Evolutionary conservation across 2,329 filamentous ascomycete species (phyloP).

Genomic region (Nemania sp.): DNA sequence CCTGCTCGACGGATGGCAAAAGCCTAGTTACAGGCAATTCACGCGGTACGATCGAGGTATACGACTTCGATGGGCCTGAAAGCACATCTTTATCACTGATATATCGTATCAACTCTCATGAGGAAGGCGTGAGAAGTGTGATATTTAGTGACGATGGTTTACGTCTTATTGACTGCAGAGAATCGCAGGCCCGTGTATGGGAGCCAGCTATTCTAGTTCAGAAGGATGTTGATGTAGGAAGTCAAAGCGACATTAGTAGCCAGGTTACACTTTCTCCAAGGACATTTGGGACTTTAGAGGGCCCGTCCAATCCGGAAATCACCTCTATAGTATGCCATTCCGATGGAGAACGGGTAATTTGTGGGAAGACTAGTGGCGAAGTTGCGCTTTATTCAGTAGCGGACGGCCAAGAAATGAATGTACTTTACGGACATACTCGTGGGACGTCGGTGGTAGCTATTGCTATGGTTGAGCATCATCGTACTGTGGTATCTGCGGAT

Average conservation of each 20-base stretch:
- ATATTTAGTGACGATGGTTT: conserved; percentile 39
- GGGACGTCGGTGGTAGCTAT: conserved; percentile 28
- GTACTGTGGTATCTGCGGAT: conserved; percentile 36
- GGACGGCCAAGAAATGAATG: conserved; percentile 21
- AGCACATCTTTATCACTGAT: conserved; percentile 31
- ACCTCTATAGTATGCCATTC: conserved; percentile 23
- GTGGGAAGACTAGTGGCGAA: conserved; percentile 34
- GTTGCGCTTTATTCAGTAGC: conserved; percentile 31
- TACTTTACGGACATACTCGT: conserved; percentile 32
- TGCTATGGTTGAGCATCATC: conserved; percentile 22
- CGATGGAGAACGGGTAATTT: conserved; percentile 29
- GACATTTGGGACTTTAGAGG: conserved; percentile 21
- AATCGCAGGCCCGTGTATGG: conserved; percentile 42
- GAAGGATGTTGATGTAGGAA: conserved; percentile 30
- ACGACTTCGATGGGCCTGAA: conserved; percentile 31
- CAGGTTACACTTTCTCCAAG: conserved; percentile 12
- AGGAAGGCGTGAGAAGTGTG: conserved; percentile 35
- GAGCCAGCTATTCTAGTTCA: conserved; percentile 39
- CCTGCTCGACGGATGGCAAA: conserved; percentile 35
- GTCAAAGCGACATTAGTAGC: conserved; percentile 25
- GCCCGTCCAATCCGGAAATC: conserved; percentile 27
- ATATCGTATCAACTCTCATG: conserved; percentile 38
- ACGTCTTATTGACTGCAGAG: conserved; percentile 40
- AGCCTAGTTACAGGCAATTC: conserved; percentile 32
- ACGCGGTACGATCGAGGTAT: conserved; percentile 34